Evolutionary conservation across 1,139 yeast species (phyloP).

Genomic region (Hyphopichia burtonii): DNA sequence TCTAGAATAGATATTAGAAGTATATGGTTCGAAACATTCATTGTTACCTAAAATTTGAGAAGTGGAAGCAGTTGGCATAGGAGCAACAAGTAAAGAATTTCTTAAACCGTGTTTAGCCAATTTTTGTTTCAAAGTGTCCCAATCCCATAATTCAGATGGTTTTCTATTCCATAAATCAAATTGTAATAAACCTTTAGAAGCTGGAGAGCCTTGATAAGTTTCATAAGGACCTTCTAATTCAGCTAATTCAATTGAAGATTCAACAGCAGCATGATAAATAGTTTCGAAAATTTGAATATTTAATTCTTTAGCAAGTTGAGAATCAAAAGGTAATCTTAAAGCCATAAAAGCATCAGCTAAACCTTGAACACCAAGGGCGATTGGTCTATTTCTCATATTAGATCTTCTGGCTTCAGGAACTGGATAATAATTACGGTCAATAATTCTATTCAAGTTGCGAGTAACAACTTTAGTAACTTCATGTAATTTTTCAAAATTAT

Average conservation of each 20-base stretch:
- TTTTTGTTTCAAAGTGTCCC: conserved; percentile 50
- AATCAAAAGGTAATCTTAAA: conserved; percentile 56
- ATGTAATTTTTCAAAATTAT: conserved; percentile 55
- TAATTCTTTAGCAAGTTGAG: conserved; percentile 54
- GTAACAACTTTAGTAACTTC: conserved; percentile 54
- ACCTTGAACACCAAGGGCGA: conserved; percentile 66
- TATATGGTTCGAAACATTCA: conserved; percentile 64
- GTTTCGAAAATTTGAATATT: conserved; percentile 62
- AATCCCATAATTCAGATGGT: conserved; percentile 58
- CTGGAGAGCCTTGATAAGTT: conserved; percentile 56
- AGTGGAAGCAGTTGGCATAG: conserved; percentile 67
- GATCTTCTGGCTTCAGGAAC: conserved; percentile 53
- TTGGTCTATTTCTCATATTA: conserved; percentile 57
- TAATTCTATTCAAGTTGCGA: conserved; percentile 54
- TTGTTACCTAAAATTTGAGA: conserved; percentile 61
- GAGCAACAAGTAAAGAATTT: conserved; percentile 61
- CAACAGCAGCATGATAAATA: conserved; percentile 59
- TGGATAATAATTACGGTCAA: conserved; percentile 58
- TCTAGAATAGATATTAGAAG: conserved; percentile 58
- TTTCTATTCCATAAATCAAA: conserved; percentile 58
- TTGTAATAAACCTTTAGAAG: conserved; percentile 56
- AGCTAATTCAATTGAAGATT: conserved; percentile 56
- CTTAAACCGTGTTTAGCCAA: conserved; percentile 50
- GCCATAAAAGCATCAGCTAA: conserved; percentile 59
- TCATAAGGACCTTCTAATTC: conserved; percentile 46